A percentile compares a stretch with the other conserved stretches of the same genome.
These are phyloP conservation scores for Astragalus membranaceus DNA, from an alignment of 306 rosid species.

Conservation along the genomic window DNA sequence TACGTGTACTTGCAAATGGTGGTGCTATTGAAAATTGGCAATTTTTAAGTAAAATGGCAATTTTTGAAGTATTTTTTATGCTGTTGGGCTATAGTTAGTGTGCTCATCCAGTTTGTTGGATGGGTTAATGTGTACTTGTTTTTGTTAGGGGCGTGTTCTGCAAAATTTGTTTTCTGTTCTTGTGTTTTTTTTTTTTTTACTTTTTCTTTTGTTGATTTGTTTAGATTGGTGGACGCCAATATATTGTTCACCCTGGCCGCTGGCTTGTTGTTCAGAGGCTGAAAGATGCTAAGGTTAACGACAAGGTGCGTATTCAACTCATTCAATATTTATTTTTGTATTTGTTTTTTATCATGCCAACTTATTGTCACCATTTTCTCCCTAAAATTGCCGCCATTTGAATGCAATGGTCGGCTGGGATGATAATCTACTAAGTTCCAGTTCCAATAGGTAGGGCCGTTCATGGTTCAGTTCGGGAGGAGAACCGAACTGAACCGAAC, in stretches of 20 bases:
- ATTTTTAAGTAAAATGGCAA: not conserved
- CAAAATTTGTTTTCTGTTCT: slow-evolving; percentile 4
- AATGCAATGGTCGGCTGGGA: not conserved
- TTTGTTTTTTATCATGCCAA: not conserved
- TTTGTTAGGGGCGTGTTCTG: not conserved
- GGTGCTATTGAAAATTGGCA: not conserved
- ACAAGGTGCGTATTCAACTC: slow-evolving; percentile 51
- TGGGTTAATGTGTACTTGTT: not conserved
- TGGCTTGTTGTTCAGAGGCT: slow-evolving; percentile 72
- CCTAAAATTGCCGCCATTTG: not conserved
- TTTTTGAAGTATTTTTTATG: too few species aligned
- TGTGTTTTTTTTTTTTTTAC: not conserved
- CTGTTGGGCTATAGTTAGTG: not conserved
- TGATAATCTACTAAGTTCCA: not conserved
- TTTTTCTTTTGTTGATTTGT: not conserved
- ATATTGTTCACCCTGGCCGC: slow-evolving; percentile 92
- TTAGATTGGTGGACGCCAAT: slow-evolving; percentile 83
- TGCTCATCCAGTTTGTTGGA: not conserved
- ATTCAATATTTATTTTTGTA: not conserved
- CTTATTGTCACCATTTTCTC: slow-evolving; percentile 1
- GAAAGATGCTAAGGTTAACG: slow-evolving; percentile 71
- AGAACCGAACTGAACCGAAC: too few species aligned
- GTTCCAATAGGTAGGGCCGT: too few species aligned
- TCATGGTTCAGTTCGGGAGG: too few species aligned
- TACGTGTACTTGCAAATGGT: not conserved